Evolutionary conservation across 2,329 filamentous ascomycete genomes (phyloP).

Genomic region (Neobulgaria alba): DNA sequence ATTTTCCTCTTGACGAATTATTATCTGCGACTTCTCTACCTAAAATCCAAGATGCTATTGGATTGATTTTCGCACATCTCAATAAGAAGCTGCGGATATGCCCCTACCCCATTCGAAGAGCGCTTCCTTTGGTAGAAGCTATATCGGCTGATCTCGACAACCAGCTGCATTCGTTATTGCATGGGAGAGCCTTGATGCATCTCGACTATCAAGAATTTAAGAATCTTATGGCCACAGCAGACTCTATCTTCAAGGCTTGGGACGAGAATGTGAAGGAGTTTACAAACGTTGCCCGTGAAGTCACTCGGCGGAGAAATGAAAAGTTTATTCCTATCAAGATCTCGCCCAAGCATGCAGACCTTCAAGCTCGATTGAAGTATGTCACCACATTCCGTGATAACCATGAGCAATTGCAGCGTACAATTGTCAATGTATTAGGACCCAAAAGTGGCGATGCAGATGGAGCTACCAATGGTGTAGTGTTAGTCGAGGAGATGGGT

Average conservation of each 20-base stretch:
- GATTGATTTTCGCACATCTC: slow-evolving; percentile 84
- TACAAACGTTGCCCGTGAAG: slow-evolving; percentile 92
- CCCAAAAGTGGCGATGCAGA: slow-evolving; percentile 56
- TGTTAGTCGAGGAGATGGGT: slow-evolving; percentile 86
- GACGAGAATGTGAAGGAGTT: slow-evolving; percentile 97
- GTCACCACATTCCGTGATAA: slow-evolving; percentile 92
- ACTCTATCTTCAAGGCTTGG: slow-evolving; percentile 85
- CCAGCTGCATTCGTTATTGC: slow-evolving; percentile 75
- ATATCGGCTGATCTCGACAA: slow-evolving; percentile 90
- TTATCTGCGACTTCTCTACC: slow-evolving; percentile 82
- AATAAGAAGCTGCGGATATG: slow-evolving; percentile 98
- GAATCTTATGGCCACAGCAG: slow-evolving; percentile 72
- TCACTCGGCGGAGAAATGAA: slow-evolving; percentile 85
- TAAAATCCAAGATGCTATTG: slow-evolving; percentile 82
- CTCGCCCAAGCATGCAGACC: slow-evolving; percentile 73
- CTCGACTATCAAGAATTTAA: slow-evolving; percentile 88
- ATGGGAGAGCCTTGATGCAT: slow-evolving; percentile 82
- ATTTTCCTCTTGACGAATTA: slow-evolving; percentile 92
- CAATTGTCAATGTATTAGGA: slow-evolving; percentile 93
- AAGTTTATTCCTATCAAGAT: slow-evolving; percentile 99
- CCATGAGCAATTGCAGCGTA: slow-evolving; percentile 93
- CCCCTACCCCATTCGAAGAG: slow-evolving; percentile 86
- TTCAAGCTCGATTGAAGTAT: slow-evolving; percentile 86
- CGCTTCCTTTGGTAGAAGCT: slow-evolving; percentile 88
- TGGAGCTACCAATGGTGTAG: slow-evolving; percentile 49